Base-by-base conservation (phyloP, 108 stramenopile genomes). In the Nannochloropsis salina region DNA sequence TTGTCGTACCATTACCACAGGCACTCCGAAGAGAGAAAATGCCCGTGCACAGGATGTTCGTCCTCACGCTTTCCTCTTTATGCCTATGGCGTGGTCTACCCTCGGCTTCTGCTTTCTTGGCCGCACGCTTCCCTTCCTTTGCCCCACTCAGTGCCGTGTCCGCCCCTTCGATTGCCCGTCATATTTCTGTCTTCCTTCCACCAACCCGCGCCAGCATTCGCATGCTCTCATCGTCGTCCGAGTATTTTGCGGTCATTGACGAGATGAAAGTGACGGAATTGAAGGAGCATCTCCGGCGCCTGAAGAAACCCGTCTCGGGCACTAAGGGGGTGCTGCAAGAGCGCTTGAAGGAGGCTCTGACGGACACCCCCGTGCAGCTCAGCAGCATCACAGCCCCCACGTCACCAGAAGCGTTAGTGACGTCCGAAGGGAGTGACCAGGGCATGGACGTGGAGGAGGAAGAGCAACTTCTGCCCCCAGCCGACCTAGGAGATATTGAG, bases 251-350 rank as follows among this genome's bases (percentile, higher is more conserved):
- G 20, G 61, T 74, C 20, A 74, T 74, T 74, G 61, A 74, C 61
- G 61, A 74, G 61, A 74, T 74, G 61, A 74, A 74, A 74, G 61
- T 74, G 61, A 74, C 61, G 20, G 61, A 74, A n/a, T n/a, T 74
- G 8, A 74, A 74, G 61, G 61, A 74, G 61, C 61, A 74, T n/a
- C n/a, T 74, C 20, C 61, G 61, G 61, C 61, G 61, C 4, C 61
- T 74, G 20, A 74, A 74, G 61, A 74, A 74, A n/a, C 61, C 61
- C 61, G 61, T 74, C 20, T 74, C 61, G 61, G 61, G 61, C 61
- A 74, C 61, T 2, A 74, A 74, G 61, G 61, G 20, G 20, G 15
- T 74, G 61, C 61, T 74, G 20, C 61, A 74, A 74, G 61, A 74
- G n/a, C 61, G 61, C 20, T 74, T 74, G n/a, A 74, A 74, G 61